Evolutionary conservation across 1,284 basidiomycete species (phyloP).

Genomic region (Sparassis latifolia): DNA sequence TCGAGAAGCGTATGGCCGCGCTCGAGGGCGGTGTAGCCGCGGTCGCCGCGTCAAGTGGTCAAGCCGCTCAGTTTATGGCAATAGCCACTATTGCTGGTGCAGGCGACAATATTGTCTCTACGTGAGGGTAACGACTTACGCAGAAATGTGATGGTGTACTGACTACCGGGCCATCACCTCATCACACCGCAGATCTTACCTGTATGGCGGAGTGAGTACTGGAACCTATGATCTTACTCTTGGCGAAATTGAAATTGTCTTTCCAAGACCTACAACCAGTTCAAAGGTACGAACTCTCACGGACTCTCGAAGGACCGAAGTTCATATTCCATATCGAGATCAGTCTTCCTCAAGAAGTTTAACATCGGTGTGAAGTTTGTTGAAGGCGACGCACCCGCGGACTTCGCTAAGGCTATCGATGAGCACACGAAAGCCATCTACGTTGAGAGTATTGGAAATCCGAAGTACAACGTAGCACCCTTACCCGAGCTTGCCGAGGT

Average conservation of each 20-base stretch:
- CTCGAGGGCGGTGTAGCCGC: slow-evolving; percentile 81
- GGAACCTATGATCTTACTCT: not conserved
- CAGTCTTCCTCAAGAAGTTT: slow-evolving; percentile 73
- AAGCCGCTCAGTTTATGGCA: slow-evolving; percentile 79
- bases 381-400: slow-evolving; percentile 50
- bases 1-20: slow-evolving; percentile 80
- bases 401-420: slow-evolving; percentile 71
- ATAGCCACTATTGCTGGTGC: slow-evolving; percentile 55
- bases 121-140: slow-evolving; percentile 32
- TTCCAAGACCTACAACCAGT: slow-evolving; percentile 76
- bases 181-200: slow-evolving; percentile 36
- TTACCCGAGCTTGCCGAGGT: slow-evolving; percentile 73
- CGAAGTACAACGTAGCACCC: slow-evolving; percentile 71
- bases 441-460: slow-evolving; percentile 84
- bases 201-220: slow-evolving; percentile 59
- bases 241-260: not conserved
- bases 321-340: not conserved
- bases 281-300: slow-evolving; percentile 52
- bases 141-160: too few relatives aligned
- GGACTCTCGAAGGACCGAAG: not conserved
- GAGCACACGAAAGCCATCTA: slow-evolving; percentile 74
- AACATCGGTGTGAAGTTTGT: slow-evolving; percentile 81
- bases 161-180: too few relatives aligned
- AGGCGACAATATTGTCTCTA: slow-evolving; percentile 82
- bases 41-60: slow-evolving; percentile 74